Conservation (phyloP, 2,329 filamentous ascomycete species). For the Ophiostoma ips region DNA sequence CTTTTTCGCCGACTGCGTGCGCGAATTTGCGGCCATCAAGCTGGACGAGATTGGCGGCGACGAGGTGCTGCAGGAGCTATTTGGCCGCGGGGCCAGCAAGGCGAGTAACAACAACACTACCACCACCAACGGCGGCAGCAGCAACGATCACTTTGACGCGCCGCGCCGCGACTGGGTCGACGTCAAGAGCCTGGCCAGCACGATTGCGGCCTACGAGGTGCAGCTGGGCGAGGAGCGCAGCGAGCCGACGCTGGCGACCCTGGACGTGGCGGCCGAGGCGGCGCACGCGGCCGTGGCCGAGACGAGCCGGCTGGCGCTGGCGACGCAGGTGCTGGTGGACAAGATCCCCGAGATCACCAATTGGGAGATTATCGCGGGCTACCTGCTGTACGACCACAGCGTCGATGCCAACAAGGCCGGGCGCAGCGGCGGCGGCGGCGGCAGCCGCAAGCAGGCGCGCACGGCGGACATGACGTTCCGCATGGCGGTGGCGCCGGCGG, state of each 20-base stretch:
- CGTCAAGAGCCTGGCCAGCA: constrained; percentile 79
- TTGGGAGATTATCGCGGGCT: constrained; percentile 82
- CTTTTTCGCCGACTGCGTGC: constrained; percentile 82
- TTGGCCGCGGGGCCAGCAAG: constrained; percentile 45
- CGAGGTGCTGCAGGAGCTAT: constrained; percentile 59
- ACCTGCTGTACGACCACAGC: constrained; percentile 85
- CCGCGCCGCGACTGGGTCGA: constrained; percentile 78
- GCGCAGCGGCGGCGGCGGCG: constrained; percentile 12
- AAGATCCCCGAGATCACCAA: constrained; percentile 66
- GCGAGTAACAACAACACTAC: constrained; percentile 42
- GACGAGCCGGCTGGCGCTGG: constrained; percentile 64
- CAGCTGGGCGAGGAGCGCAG: constrained; percentile 39
- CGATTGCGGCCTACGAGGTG: constrained; percentile 66
- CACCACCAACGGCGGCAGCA: too few relatives aligned
- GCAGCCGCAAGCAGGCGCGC: constrained; percentile 14
- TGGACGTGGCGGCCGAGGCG: constrained; percentile 25
- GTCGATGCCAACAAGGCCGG: constrained; percentile 24
- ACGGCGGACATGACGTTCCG: constrained; percentile 49
- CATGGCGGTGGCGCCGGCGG: constrained; percentile 55
- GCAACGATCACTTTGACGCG: constrained; percentile 45
- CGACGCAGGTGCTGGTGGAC: constrained; percentile 74
- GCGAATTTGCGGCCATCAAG: constrained; percentile 65
- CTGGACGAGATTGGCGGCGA: constrained; percentile 74
- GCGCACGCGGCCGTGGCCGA: constrained; percentile 49
- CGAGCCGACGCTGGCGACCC: constrained; percentile 15